Percentiles rank a stretch among this genome's conserved stretches.
Evolutionary conservation across 2,329 filamentous ascomycete genomes (phyloP).

Genomic region (Paecilomyces fulvus): DNA sequence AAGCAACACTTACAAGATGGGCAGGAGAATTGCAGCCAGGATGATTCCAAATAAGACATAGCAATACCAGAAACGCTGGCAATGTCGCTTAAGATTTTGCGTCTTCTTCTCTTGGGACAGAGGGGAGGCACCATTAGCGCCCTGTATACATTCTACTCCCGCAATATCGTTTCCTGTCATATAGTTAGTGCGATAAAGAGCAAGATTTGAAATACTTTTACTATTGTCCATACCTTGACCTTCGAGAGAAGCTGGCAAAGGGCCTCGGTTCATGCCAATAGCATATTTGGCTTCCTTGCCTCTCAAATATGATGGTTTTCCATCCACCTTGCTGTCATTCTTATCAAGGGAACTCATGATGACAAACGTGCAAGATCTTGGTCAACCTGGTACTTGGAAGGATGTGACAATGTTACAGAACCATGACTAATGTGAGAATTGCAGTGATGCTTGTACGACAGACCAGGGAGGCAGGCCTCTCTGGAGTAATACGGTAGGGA

Average conservation of each 20-base stretch:
- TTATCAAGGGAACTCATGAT: neutral
- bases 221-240: too few species aligned
- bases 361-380: neutral
- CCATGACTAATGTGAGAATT: neutral
- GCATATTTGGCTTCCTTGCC: conserved; percentile 22
- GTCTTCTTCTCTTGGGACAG: conserved; percentile 14
- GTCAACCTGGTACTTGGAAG: neutral
- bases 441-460: neutral
- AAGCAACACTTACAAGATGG: conserved; percentile 26
- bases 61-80: conserved; percentile 31
- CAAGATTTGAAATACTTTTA: neutral
- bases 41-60: conserved; percentile 27
- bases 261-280: conserved; percentile 22
- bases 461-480: neutral
- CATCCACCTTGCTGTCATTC: conserved; percentile 14
- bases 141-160: conserved; percentile 19
- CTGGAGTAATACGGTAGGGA: neutral
- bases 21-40: conserved; percentile 31
- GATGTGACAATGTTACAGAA: neutral
- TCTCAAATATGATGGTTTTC: conserved; percentile 17
- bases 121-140: conserved; percentile 13
- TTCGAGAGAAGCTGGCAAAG: conserved; percentile 7
- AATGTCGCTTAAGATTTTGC: conserved; percentile 25
- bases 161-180: conserved; percentile 7
- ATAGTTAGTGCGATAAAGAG: neutral